Evolutionary conservation across 345 rosid species (phyloP), one percentile per base, ranked within the genome.

Genomic region (Camelina laxa): DNA sequence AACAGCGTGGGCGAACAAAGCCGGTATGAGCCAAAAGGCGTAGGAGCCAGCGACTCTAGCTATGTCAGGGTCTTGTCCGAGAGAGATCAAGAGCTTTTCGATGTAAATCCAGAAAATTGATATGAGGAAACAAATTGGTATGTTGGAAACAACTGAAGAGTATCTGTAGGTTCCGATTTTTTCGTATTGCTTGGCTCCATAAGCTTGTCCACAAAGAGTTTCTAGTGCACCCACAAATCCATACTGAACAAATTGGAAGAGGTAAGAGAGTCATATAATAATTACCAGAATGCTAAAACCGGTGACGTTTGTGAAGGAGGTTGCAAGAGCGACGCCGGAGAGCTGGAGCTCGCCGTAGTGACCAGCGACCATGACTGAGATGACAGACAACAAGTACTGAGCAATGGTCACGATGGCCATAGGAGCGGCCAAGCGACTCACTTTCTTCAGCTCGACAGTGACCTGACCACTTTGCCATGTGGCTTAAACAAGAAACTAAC

Each of bases 131-230:
- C 72, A 77, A 9, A 70, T 48, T 5, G 75, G 27, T 22, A 71
- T 16, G 45, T 62, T 70, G 10, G 66, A 77, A 15, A 70, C 74
- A 0, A 62, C 57, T 31, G 80, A 76, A 33, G 80, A 21, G 66
- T 70, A 77, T 15, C 67, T 57, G 15, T 64, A 70, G 21, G 76
- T 64, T 54, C 76, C 76, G 4, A 71, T 22, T 39, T 38, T 77
- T 16, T 45, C 38, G 17, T 71, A 70, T 38, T 72, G 71, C 65
- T 70, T 48, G 39, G 80, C 76, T 71, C 80, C 80, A 65, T 56
- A 77, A 48, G 80, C 76, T 77, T 77, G 80, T 7, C 67, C 76
- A 57, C 80, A 70, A 6, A 77, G 76, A 71, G 66, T 77, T 65
- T 77, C 80, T 1, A 77, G 16, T 4, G 80, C 80, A 65, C 80